A percentile compares a stretch with the other conserved stretches of the same genome.
phyloP scores from a whole-genome alignment of 495 filamentous ascomycete species.

The Aspergillus affinis region DNA sequence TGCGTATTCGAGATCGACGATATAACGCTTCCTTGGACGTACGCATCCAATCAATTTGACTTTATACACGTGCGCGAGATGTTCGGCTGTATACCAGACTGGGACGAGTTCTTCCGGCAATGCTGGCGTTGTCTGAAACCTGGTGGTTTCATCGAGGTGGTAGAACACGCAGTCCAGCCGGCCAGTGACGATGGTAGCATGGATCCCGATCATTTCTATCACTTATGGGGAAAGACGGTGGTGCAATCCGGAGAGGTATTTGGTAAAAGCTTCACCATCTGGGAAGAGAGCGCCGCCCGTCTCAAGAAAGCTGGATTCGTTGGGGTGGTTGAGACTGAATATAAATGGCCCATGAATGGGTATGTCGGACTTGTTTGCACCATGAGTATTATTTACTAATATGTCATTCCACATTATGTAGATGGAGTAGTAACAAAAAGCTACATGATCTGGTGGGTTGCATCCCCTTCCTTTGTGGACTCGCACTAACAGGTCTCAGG shows the following conservation, averaged over 20 bases:
- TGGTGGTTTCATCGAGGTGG: conserved; percentile 66
- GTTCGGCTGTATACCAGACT: conserved; percentile 60
- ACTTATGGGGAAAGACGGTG: conserved; percentile 48
- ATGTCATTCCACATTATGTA: background rate
- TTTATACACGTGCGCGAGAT: conserved; percentile 64
- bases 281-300: conserved; percentile 38
- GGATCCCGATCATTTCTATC: background rate
- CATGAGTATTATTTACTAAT: background rate
- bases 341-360: background rate
- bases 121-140: conserved; percentile 50
- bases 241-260: conserved; percentile 50
- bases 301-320: conserved; percentile 53
- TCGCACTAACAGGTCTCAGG: background rate
- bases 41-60: conserved; percentile 55
- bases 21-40: conserved; percentile 55
- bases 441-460: background rate
- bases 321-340: conserved; percentile 50
- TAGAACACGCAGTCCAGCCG: conserved; percentile 52
- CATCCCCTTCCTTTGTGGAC: background rate
- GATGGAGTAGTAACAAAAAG: background rate
- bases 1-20: conserved; percentile 59
- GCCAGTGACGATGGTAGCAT: conserved; percentile 30
- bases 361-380: background rate
- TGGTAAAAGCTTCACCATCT: conserved; percentile 50
- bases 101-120: conserved; percentile 46